Evolutionary conservation across 1,284 basidiomycete species (phyloP).

Genomic region (Austroboletus novae-zelandiae): DNA sequence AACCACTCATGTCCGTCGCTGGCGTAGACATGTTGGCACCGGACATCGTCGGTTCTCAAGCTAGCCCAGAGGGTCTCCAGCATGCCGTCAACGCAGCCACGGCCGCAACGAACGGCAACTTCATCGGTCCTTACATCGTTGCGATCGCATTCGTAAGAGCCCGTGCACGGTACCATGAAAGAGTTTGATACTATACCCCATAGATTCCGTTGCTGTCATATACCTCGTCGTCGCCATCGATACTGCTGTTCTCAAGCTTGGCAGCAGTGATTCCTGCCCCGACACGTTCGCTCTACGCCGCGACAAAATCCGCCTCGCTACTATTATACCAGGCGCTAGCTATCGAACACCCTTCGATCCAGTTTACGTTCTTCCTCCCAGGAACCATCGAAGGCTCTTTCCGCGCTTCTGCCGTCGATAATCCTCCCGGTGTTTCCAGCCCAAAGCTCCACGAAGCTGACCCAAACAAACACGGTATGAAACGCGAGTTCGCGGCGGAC

Average conservation of each 20-base stretch:
- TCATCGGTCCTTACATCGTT: constrained; percentile 59
- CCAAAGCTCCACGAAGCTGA: constrained; percentile 45
- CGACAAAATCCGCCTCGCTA: constrained; percentile 81
- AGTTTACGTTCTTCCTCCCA: constrained; percentile 59
- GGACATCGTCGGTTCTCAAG: constrained; percentile 35
- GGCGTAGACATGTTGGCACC: constrained; percentile 48
- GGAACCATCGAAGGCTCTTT: constrained; percentile 75
- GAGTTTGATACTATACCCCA: background rate
- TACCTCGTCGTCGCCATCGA: constrained; percentile 68
- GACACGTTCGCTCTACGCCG: constrained; percentile 80
- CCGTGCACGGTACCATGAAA: background rate
- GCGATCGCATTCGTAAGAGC: constrained; percentile 64
- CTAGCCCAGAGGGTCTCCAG: constrained; percentile 48
- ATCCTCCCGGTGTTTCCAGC: constrained; percentile 34
- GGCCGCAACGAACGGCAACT: constrained; percentile 61
- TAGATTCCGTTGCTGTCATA: constrained; percentile 77
- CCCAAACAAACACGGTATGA: constrained; percentile 56
- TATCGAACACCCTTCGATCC: constrained; percentile 71
- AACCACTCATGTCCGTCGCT: constrained; percentile 74
- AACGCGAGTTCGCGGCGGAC: constrained; percentile 51
- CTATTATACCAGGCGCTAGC: constrained; percentile 76
- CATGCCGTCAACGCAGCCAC: constrained; percentile 50
- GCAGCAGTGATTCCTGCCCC: constrained; percentile 84
- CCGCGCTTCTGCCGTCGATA: constrained; percentile 74
- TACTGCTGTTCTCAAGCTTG: constrained; percentile 79